phyloP scores from a whole-genome alignment of 2,329 filamentous ascomycete genomes.

The Chaetomiaceae sp. region DNA sequence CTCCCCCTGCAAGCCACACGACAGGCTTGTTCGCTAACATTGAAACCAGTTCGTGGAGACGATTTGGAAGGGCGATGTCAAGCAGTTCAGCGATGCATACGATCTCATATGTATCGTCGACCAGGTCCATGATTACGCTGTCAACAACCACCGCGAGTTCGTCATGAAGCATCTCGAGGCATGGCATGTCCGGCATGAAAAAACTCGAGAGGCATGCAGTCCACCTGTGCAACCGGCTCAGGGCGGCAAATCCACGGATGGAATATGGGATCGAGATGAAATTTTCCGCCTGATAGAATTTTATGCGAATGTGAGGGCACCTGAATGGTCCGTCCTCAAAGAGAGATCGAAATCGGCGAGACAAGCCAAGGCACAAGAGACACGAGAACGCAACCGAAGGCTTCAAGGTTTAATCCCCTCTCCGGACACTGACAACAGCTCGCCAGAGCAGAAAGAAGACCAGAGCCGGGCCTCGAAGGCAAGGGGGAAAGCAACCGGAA shows the following conservation, averaged over 20 bases:
- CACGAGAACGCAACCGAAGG: neutral
- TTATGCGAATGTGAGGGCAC: neutral
- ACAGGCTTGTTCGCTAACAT: neutral
- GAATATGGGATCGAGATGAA: neutral
- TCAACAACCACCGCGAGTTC: neutral
- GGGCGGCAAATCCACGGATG: neutral
- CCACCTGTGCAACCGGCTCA: neutral
- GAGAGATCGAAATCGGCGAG: neutral
- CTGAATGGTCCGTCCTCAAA: slow-evolving; percentile 2
- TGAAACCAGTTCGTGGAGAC: neutral
- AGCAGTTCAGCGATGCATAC: neutral
- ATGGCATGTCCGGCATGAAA: slow-evolving; percentile 3
- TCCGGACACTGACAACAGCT: neutral
- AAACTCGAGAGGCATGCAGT: neutral
- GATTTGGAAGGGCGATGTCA: slow-evolving; percentile 1
- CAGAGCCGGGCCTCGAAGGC: neutral
- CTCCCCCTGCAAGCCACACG: neutral
- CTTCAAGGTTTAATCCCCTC: neutral
- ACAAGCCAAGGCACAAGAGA: neutral
- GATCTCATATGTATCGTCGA: slow-evolving; percentile 4
- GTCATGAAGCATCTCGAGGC: slow-evolving; percentile 5
- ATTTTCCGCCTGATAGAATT: neutral
- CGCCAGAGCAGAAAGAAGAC: neutral
- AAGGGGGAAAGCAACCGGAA: neutral
- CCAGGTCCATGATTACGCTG: slow-evolving; percentile 5